These are phyloP conservation scores for Xylaria sp. DNA, from an alignment of 2,329 filamentous ascomycete species.

Conservation along the genomic window DNA sequence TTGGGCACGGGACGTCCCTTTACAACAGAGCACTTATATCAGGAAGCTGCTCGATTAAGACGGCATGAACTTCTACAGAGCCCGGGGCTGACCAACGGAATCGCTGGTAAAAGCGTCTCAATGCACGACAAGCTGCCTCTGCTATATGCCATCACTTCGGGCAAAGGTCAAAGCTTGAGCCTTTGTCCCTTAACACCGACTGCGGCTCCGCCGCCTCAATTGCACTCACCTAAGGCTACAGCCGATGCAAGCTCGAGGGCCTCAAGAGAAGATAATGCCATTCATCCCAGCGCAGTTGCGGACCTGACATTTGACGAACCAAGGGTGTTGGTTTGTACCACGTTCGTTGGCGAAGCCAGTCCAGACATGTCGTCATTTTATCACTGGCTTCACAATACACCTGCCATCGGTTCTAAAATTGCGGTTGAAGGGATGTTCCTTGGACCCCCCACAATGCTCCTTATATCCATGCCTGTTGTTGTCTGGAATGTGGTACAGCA, in stretches of 20 bases:
- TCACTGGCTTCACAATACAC: slow-evolving; percentile 72
- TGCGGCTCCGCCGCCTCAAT: slow-evolving; percentile 44
- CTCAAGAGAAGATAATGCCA: slow-evolving; percentile 55
- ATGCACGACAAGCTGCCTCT: slow-evolving; percentile 57
- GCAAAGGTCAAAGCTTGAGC: slow-evolving; percentile 64
- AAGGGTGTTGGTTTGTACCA: slow-evolving; percentile 73
- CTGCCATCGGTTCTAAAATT: slow-evolving; percentile 67
- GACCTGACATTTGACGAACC: slow-evolving; percentile 71
- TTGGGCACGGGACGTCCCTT: slow-evolving; percentile 66
- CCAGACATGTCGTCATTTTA: slow-evolving; percentile 74
- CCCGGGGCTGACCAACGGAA: slow-evolving; percentile 59
- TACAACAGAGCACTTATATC: slow-evolving; percentile 65
- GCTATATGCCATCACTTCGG: slow-evolving; percentile 66
- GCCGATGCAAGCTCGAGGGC: slow-evolving; percentile 47
- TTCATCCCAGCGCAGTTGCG: slow-evolving; percentile 61
- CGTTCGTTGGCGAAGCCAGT: slow-evolving; percentile 73
- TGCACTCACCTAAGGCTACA: slow-evolving; percentile 48
- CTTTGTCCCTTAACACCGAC: slow-evolving; percentile 60
- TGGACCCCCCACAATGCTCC: slow-evolving; percentile 72
- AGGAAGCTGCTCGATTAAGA: slow-evolving; percentile 62
- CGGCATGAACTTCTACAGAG: slow-evolving; percentile 59
- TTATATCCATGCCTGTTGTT: slow-evolving; percentile 73
- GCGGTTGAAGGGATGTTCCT: slow-evolving; percentile 75
- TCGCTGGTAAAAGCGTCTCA: slow-evolving; percentile 51
- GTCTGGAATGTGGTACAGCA: slow-evolving; percentile 74